Evolutionary conservation across 331 rosid genomes (phyloP).

Genomic region (Rosa hybrid): DNA sequence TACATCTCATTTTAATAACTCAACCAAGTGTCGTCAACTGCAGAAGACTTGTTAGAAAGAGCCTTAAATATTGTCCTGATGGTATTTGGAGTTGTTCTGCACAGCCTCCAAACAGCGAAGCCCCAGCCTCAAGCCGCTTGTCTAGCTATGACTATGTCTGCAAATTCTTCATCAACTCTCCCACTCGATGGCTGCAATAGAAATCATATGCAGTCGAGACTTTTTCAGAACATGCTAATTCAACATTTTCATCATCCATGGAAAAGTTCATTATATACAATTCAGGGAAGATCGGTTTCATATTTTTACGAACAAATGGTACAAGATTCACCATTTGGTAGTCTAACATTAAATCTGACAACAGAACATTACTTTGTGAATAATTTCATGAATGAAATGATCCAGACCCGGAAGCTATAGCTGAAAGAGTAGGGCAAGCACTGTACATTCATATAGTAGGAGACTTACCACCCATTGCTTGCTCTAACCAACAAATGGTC

Average conservation of each 20-base stretch:
- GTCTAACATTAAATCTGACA: not conserved
- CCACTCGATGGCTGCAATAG: conserved; percentile 58
- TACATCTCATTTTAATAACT: not conserved
- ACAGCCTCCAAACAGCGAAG: conserved; percentile 93
- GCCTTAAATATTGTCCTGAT: conserved; percentile 65
- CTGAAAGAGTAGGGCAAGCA: not conserved
- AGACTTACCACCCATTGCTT: conserved; percentile 78
- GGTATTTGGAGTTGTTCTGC: conserved; percentile 87
- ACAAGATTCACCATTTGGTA: not conserved
- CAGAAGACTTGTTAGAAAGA: conserved; percentile 26
- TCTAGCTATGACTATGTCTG: conserved; percentile 46
- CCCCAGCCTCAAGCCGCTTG: conserved; percentile 74
- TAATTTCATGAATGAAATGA: no score
- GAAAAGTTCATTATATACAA: no score
- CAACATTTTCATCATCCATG: not conserved
- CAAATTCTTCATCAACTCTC: conserved; percentile 47
- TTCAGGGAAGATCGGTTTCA: not conserved
- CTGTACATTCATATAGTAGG: not conserved
- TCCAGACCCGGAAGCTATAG: not conserved
- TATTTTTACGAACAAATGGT: not conserved
- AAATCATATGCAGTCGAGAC: not conserved
- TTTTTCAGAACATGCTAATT: not conserved
- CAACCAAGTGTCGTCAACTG: not conserved
- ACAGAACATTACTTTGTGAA: not conserved
- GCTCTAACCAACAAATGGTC: conserved; percentile 57